Base-by-base conservation (phyloP, 2,329 filamentous ascomycete genomes). In the Paracoccidioides lutzii region DNA sequence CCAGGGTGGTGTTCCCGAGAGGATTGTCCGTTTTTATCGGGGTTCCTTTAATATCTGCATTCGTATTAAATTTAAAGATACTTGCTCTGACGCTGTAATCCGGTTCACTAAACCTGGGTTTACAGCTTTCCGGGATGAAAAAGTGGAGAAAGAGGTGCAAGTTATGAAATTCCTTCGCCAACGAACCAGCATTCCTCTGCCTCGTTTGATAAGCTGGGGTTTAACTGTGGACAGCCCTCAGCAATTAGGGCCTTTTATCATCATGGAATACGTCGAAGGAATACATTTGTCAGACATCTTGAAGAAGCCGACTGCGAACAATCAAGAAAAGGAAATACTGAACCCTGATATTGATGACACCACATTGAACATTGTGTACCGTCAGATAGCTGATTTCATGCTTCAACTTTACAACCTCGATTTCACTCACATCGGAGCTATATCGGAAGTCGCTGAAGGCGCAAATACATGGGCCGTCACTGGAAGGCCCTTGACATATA, bases 401-500 rank as follows among this genome's bases (percentile, higher is more conserved):
- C 43, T 67, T 43, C 56, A 68, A 62, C 63, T 74, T 40, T 73
- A 64, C 57, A 57, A 60, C 30, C 61, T 69, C 37, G 30, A 48
- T 1, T 70, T 74, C 57, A 14, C 59, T 22, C 40, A 49, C 3
- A 71, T 73, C 40, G 68, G 70, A 5, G 66, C 70, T 30, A 69
- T 74, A 51, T 69, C 68, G 37, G 66, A 66, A 58, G 56, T 60
- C 32, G 12, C 58, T 22, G 22, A 22, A 22, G 3, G 58, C 15
- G 59, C 60, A 50, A 54, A 59, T 22, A 52, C 53, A 44, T 75
- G 66, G 68, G 57, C 59, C 14, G 69, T 71, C 51, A 61, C 62
- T 22, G 53, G 58, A 56, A 59, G 69, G 55, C 70, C 71, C 5
- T 59, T 73, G n/a, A 73, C 69, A n/a, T 70, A 69, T 52, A 69